Base-by-base conservation (phyloP, 257 asterid genomes). In the Nicotiana sylvestris region DNA sequence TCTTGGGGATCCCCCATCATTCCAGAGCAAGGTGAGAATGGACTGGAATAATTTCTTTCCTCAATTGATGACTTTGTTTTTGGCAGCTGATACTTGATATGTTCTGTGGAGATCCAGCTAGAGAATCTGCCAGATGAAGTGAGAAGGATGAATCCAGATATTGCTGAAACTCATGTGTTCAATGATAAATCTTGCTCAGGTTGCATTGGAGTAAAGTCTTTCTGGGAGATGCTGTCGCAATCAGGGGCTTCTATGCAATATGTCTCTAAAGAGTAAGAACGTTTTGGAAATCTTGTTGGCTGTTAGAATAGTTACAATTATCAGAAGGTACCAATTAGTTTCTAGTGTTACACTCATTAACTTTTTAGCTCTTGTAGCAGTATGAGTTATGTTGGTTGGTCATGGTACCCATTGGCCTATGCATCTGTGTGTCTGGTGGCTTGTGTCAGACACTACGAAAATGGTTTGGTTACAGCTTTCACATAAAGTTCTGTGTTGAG, bases 201-300 rank as follows among this genome's bases (percentile, higher is more conserved):
- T 74, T 82, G 88, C 91, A 81, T 72, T 81, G 98, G 97, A 76
- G 87, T 91, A 56, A 98, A 89, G 76, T 84, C 86, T 74, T 89
- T 96, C 85, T 81, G 81, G 88, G 81, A 76, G 81, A 88, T 90
- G 97, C 82, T 96, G 89, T 85, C 88, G 61, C 93, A 89, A 39
- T 85, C 89, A 81, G 99, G 97, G 85, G 98, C 95, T 88, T 90
- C 98, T 53, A 56, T 33, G 81, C 92, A 85, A 76, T 84, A 91
- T 88, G 11, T 96, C 86, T 90, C 98, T 72, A 91, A 90, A 90
- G 93, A 87, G 99, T 96, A 92, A 76, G 43, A 74, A 46, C 0
- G 11, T 81, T 76, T 15, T 65, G 83, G 67, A 60, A 78, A 57
- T 37, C 57, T 51, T 51, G 39, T 51, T 74, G 64, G 39, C 37